Evolutionary conservation across 768 basidiomycete genomes (phyloP), one percentile per base, ranked within the genome.

Genomic region (Dacryopinax spathularia): DNA sequence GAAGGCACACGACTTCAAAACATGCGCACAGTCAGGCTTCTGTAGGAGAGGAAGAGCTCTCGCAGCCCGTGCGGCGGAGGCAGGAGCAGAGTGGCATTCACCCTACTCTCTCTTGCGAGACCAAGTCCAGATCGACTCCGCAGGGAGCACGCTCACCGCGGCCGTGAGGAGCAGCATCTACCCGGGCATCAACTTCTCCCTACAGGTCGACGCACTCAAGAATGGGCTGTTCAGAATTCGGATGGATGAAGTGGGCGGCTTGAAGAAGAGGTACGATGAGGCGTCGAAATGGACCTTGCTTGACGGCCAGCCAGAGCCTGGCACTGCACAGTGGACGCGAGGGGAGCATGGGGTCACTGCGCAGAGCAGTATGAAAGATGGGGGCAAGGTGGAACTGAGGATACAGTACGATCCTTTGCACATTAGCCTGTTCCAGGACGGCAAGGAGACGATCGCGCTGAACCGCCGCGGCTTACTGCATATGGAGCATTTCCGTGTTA

Each of bases 11-110:
- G 91, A 97, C 75, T 99, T 94, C 81, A 97, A 96, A 75, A 91
- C 84, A 64, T 98, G 96, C 71, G 80, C 81, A n/a, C 91, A 98
- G 74, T 83, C 91, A 0, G 93, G 89, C 20, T 98, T 99, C 75
- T 98, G 96, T 78, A 83, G 90, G n/a, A 76, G 87, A 44, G 91
- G 93, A 61, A 85, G 95, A 56, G 88, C 87, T 0, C 82, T 99
- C 44, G 82, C 91, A 64, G 77, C 81, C 9, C 84, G 91, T 56
- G 88, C 90, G 3, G 77, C 77, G 37, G 82, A 82, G 62, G 78
- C 80, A 7, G 74, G 75, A 33, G 73, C 77, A 13, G 73, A 78
- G 2, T 97, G 93, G 89, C 78, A 75, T 36, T 96, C 94, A 0
- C 95, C 95, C 1, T 99, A 98, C 78, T 83, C 86, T 1, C 72